phyloP scores from a whole-genome alignment of 768 basidiomycete species.

The Inosperma sp. region DNA sequence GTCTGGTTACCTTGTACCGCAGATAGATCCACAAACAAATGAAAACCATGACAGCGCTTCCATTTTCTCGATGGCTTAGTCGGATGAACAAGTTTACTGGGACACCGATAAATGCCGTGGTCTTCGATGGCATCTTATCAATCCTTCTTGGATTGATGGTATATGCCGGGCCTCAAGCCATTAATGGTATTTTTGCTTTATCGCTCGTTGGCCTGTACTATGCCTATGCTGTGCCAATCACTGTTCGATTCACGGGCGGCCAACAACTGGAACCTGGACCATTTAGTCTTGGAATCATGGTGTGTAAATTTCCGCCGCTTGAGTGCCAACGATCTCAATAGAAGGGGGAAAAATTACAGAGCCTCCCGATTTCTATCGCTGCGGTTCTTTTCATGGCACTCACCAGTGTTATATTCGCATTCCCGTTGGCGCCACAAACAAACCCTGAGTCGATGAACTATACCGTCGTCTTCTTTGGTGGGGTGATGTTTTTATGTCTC shows the following conservation, averaged over 20 bases:
- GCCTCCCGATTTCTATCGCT: slow-evolving; percentile 49
- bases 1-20: background rate
- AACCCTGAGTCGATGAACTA: slow-evolving; percentile 60
- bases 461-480: slow-evolving; percentile 60
- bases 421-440: slow-evolving; percentile 51
- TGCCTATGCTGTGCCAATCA: slow-evolving; percentile 48
- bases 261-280: slow-evolving; percentile 10
- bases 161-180: slow-evolving; percentile 51
- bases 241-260: slow-evolving; percentile 11
- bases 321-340: background rate
- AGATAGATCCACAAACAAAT: background rate
- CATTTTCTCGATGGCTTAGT: slow-evolving; percentile 58
- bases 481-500: slow-evolving; percentile 50
- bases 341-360: slow-evolving; percentile 34
- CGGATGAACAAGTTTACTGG: slow-evolving; percentile 50
- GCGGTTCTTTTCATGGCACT: slow-evolving; percentile 64
- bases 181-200: slow-evolving; percentile 48
- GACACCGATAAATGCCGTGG: slow-evolving; percentile 59
- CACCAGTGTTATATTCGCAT: slow-evolving; percentile 58
- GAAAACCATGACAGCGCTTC: slow-evolving; percentile 39
- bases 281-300: slow-evolving; percentile 12
- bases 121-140: slow-evolving; percentile 41
- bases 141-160: slow-evolving; percentile 47
- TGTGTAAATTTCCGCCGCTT: background rate
- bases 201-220: slow-evolving; percentile 36